Conservation (phyloP, 2,329 filamentous ascomycete genomes). For the Epichloe gansuensis region DNA sequence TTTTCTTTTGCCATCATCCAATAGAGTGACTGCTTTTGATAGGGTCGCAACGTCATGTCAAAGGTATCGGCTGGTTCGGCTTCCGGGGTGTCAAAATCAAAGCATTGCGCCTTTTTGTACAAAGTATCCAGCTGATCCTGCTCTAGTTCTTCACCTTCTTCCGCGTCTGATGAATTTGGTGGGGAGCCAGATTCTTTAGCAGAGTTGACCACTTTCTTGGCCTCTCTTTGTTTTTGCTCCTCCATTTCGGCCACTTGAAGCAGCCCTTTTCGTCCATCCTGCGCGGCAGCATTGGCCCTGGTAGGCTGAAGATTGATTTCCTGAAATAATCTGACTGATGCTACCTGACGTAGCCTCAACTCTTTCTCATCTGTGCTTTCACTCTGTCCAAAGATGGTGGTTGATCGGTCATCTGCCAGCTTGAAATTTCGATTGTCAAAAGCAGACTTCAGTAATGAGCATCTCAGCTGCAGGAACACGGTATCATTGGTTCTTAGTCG, state of each 20-base stretch:
- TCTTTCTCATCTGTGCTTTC: constrained; percentile 79
- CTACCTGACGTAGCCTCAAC: constrained; percentile 72
- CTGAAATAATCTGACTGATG: constrained; percentile 75
- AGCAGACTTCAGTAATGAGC: constrained; percentile 59
- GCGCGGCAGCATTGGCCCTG: constrained; percentile 60
- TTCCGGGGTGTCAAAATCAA: constrained; percentile 85
- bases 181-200: constrained; percentile 32
- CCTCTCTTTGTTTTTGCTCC: constrained; percentile 57
- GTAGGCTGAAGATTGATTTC: constrained; percentile 75
- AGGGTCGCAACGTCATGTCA: constrained; percentile 69
- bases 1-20: constrained; percentile 97
- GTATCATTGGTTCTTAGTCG: constrained; percentile 80
- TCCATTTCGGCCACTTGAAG: constrained; percentile 79
- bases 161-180: constrained; percentile 49
- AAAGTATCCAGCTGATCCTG: constrained; percentile 89
- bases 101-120: constrained; percentile 92
- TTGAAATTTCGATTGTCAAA: constrained; percentile 53
- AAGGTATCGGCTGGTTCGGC: constrained; percentile 76
- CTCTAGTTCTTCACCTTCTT: constrained; percentile 84
- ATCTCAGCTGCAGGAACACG: constrained; percentile 77
- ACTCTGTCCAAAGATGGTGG: constrained; percentile 67
- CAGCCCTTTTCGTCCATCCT: constrained; percentile 70
- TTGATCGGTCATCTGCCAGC: constrained; percentile 55
- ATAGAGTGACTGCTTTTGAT: constrained; percentile 87
- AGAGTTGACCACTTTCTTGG: constrained; percentile 19